Evolutionary conservation across 2,329 filamentous ascomycete species (phyloP), one percentile per base, ranked within the genome.

Genomic region (Fusarium succisae): DNA sequence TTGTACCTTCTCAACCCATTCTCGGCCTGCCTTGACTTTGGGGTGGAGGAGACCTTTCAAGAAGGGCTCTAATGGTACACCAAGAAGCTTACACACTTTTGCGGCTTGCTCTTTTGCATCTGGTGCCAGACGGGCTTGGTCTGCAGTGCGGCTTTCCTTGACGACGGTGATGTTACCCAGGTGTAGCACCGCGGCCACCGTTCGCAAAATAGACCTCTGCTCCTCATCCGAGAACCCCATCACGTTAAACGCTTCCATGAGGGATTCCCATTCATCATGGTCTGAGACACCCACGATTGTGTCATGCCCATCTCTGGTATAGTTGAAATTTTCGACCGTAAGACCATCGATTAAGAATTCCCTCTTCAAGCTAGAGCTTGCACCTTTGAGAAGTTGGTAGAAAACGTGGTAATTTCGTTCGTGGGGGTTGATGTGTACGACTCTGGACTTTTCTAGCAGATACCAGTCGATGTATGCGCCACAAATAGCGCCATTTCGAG

Each of bases 381-480:
- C 94, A 30, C 97, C 96, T 76, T 93, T 93, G 8, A 99, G 86
- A 22, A 99, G 88, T 82, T 99, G 97, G 80, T 99, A 99, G 82
- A 99, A 99, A 63, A 99, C 88, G 81, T 99, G 96, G 81, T 99
- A 99, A 79, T 97, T 99, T 61, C 96, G 91, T 84, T 99, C 96
- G 64, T 94, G 93, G 2, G 90, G 81, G 79, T 97, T 98, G 70
- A 98, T 90, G 47, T 92, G 92, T 26, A 99, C 96, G 13, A 99
- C 96, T 77, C 96, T 91, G n/a, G 96, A 99, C 83, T 99, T 99
- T 80, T 99, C 96, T 20, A 99, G 86, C 2, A 99, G 87, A 83
- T 98, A 99, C 96, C 96, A 99, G 81, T 99, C 95, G 75, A 99
- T 98, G 84, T 95, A 98, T 28, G 96, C 96, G 41, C 97, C 97